phyloP scores from a whole-genome alignment of 2,329 filamentous ascomycete species.

The Fusarium hostae region DNA sequence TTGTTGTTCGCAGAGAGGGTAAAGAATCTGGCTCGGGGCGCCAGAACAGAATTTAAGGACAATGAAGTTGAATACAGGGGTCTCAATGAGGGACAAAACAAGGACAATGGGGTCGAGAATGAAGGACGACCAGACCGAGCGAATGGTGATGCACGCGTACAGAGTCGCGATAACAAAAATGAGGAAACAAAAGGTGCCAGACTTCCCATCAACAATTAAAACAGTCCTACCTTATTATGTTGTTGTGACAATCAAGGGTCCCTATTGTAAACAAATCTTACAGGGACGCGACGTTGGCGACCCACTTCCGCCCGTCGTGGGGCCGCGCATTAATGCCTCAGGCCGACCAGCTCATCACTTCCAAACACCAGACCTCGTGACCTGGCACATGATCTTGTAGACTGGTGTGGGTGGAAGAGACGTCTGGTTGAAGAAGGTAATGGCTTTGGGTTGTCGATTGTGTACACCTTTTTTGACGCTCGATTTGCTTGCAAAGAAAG shows the following conservation, averaged over 20 bases:
- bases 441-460: neutral
- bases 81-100: constrained; percentile 35
- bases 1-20: constrained; percentile 18
- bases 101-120: constrained; percentile 18
- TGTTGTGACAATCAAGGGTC: constrained; percentile 45
- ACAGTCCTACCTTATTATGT: constrained; percentile 44
- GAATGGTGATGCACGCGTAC: constrained; percentile 37
- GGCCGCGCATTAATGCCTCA: constrained; percentile 41
- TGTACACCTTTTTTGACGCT: neutral
- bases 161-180: constrained; percentile 42
- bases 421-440: neutral
- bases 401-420: neutral
- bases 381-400: constrained; percentile 21
- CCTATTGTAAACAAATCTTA: constrained; percentile 48
- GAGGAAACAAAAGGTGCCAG: constrained; percentile 41
- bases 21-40: constrained; percentile 31
- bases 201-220: constrained; percentile 38
- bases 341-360: neutral
- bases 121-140: constrained; percentile 31
- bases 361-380: constrained; percentile 29
- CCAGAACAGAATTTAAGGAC: constrained; percentile 33
- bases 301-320: constrained; percentile 24
- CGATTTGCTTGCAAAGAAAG: neutral
- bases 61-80: constrained; percentile 25
- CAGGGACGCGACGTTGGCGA: constrained; percentile 38